A percentile compares a stretch with the other conserved stretches of the same genome.
Evolutionary conservation across 2,329 filamentous ascomycete genomes (phyloP).

Genomic region (Penicillium olsonii): DNA sequence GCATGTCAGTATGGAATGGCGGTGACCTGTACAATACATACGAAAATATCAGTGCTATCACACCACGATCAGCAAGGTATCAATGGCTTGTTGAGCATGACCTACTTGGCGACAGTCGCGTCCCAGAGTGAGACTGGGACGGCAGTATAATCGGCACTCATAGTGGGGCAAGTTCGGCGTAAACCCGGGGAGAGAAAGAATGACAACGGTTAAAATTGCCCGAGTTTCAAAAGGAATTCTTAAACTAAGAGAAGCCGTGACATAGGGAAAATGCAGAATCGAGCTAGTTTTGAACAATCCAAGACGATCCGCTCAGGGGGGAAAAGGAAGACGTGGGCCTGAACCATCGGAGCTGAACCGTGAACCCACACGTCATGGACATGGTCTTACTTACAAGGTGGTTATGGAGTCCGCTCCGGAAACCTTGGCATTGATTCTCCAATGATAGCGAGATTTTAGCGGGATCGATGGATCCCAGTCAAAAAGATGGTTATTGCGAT

Average conservation of each 20-base stretch:
- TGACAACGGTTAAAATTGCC: neutral
- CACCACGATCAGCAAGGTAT: neutral
- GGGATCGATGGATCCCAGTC: neutral
- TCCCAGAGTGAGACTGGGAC: neutral
- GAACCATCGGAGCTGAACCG: neutral
- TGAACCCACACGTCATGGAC: neutral
- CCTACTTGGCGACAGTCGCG: neutral
- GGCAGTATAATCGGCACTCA: neutral
- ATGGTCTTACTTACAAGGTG: neutral
- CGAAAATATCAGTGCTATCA: neutral
- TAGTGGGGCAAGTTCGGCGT: neutral
- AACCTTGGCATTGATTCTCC: too few species aligned
- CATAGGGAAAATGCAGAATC: neutral
- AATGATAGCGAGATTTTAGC: neutral
- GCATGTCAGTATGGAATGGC: neutral
- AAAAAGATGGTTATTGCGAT: neutral
- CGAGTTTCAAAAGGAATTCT: neutral
- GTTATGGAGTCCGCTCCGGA: neutral
- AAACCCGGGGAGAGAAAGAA: neutral
- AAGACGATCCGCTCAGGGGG: neutral
- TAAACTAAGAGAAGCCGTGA: too few species aligned
- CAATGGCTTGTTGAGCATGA: neutral
- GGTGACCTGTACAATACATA: neutral
- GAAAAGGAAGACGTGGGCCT: neutral
- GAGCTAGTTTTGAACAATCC: neutral